phyloP scores from a whole-genome alignment of 345 rosid species.

The Litchi chinensis region DNA sequence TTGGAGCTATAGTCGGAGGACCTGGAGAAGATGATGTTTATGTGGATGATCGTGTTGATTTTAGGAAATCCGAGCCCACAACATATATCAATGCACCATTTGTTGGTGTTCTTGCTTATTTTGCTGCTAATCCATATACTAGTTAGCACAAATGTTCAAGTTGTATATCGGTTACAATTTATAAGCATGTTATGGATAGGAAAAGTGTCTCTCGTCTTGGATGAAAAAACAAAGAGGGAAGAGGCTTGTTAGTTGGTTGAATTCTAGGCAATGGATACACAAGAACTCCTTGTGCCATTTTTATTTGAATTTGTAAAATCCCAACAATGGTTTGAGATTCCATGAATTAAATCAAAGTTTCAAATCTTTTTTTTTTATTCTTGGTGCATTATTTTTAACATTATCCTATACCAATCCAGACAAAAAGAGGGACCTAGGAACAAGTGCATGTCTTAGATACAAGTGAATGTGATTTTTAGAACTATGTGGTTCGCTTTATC shows the following conservation, averaged over 20 bases:
- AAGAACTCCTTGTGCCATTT: constrained; percentile 18
- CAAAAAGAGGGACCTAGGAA: not conserved
- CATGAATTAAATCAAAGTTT: constrained; percentile 2
- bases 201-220: constrained; percentile 53
- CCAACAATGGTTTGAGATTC: not conserved
- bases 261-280: constrained; percentile 10
- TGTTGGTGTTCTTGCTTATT: constrained; percentile 89
- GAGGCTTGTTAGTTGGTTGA: constrained; percentile 25
- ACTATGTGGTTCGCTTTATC: not conserved
- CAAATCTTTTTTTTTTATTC: not conserved
- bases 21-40: constrained; percentile 74
- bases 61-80: constrained; percentile 83
- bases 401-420: not conserved
- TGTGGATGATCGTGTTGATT: constrained; percentile 69
- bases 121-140: constrained; percentile 73
- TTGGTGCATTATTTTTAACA: not conserved
- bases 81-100: constrained; percentile 96
- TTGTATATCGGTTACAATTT: constrained; percentile 17
- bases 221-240: constrained; percentile 34
- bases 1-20: constrained; percentile 92
- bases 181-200: not conserved
- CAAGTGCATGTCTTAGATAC: not conserved
- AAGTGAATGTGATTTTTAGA: not conserved
- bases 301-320: not conserved
- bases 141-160: constrained; percentile 22